Evolutionary conservation across 1,139 yeast species (phyloP).

Genomic region (Taiozyma sp.): DNA sequence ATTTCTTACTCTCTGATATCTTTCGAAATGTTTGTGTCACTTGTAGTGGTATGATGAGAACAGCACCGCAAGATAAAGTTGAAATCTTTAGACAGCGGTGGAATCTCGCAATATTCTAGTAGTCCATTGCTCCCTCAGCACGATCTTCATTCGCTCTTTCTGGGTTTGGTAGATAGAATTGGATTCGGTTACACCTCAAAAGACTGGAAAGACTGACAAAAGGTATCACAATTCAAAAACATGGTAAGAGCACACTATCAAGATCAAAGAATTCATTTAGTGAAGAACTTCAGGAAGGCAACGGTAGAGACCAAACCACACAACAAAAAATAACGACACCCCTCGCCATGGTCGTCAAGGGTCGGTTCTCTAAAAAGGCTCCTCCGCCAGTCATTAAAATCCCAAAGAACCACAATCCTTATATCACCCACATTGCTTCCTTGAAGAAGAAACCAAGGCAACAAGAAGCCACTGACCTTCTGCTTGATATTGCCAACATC

Average conservation of each 20-base stretch:
- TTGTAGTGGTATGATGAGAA: too few relatives aligned
- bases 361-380: constrained; percentile 13
- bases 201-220: neutral
- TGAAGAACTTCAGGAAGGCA: neutral
- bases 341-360: constrained; percentile 19
- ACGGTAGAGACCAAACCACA: neutral
- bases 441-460: constrained; percentile 47
- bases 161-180: neutral
- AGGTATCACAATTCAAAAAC: neutral
- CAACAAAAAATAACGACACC: neutral
- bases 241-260: neutral
- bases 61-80: too few relatives aligned
- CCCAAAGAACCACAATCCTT: constrained; percentile 40
- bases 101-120: too few relatives aligned
- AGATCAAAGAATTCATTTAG: neutral
- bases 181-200: too few relatives aligned
- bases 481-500: constrained; percentile 54
- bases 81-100: too few relatives aligned
- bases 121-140: too few relatives aligned
- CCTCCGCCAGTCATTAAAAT: constrained; percentile 16
- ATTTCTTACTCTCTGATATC: too few relatives aligned
- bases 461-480: constrained; percentile 50
- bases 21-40: too few relatives aligned
- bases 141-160: too few relatives aligned
- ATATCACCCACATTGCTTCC: constrained; percentile 49